Evolutionary conservation across 2,329 filamentous ascomycete species (phyloP).

Genomic region (Ramichloridium luteum): DNA sequence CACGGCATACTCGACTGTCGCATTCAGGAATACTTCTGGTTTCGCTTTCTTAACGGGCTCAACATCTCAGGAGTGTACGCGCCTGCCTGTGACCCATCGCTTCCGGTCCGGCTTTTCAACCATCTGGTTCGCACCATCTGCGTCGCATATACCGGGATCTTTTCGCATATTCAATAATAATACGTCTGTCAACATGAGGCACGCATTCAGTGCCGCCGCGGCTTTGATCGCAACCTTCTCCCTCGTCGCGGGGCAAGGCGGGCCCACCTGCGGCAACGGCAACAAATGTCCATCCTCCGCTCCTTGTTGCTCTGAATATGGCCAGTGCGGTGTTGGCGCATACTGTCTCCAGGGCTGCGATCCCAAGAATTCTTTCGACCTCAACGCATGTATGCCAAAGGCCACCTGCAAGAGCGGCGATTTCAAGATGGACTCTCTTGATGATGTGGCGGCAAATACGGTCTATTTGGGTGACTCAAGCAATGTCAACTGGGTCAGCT

Average conservation of each 20-base stretch:
- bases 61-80: too few species aligned
- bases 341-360: conserved; percentile 96
- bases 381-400: conserved; percentile 74
- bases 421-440: conserved; percentile 61
- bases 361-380: conserved; percentile 65
- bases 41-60: too few species aligned
- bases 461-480: conserved; percentile 77
- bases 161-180: too few species aligned
- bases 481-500: conserved; percentile 76
- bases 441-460: conserved; percentile 57
- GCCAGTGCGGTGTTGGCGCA: conserved; percentile 81
- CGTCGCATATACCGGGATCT: too few species aligned
- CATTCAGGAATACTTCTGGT: too few species aligned
- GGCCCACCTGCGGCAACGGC: conserved; percentile 21
- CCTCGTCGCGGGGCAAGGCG: conserved; percentile 14
- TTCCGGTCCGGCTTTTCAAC: too few species aligned
- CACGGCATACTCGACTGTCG: too few species aligned
- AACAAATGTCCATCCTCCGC: conserved; percentile 21
- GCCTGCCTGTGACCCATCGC: too few species aligned
- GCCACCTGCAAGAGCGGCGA: conserved; percentile 67
- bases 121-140: too few species aligned
- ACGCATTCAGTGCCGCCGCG: conserved; percentile 19
- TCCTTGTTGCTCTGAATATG: conserved; percentile 50
- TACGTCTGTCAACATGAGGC: conserved; percentile 15
- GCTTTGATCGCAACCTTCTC: conserved; percentile 23